Percentiles rank a stretch among this genome's conserved stretches.
Conservation (phyloP, 345 rosid genomes). For the Rhodomyrtus tomentosa region DNA sequence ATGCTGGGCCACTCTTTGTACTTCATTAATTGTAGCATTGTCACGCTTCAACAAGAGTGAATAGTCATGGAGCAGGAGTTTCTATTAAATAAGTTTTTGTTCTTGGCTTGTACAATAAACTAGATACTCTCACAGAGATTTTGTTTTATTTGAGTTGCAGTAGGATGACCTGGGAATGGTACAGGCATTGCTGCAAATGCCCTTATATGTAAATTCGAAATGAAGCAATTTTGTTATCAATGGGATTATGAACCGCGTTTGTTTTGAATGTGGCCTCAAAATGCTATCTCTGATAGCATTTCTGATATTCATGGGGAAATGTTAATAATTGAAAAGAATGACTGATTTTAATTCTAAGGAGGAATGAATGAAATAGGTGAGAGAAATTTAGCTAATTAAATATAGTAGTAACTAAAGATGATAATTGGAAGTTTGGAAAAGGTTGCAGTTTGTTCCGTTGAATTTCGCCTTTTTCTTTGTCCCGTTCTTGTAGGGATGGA, state of each 20-base stretch:
- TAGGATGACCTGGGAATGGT: neutral
- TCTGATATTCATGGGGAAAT: neutral
- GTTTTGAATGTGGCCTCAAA: neutral
- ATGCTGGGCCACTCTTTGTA: neutral
- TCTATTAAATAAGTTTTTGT: neutral
- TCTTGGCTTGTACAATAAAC: neutral
- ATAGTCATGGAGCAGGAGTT: neutral
- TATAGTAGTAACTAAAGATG: neutral
- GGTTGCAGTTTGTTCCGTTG: neutral
- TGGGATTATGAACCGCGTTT: neutral
- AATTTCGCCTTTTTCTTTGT: neutral
- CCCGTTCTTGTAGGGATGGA: neutral
- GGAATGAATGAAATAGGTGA: neutral
- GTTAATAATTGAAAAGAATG: neutral
- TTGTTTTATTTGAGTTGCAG: neutral
- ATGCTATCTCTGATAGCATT: neutral
- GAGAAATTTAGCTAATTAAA: neutral
- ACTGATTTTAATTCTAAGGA: neutral
- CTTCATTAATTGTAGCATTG: neutral
- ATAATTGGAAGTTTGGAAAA: neutral
- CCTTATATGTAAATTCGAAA: neutral
- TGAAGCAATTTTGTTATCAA: neutral
- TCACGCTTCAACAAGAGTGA: neutral
- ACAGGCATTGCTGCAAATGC: neutral
- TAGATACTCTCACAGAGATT: neutral